phyloP scores from a whole-genome alignment of 2,329 filamentous ascomycete species.

The Arthrobotrys conoides region DNA sequence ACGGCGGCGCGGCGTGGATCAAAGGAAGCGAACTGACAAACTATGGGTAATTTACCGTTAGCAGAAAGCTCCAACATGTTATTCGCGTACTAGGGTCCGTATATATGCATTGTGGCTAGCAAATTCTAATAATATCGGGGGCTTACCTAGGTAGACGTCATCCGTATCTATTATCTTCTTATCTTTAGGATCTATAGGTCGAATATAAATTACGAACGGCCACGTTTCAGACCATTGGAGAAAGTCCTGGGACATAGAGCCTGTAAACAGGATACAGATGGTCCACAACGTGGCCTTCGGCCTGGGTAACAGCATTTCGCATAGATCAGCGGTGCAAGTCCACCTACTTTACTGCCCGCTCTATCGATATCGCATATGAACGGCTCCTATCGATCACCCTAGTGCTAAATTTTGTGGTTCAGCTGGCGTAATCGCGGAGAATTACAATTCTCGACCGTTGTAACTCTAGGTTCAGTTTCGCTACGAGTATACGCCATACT shows the following conservation, averaged over 20 bases:
- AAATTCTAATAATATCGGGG: too few species aligned
- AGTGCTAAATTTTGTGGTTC: too few species aligned
- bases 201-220: slow-evolving; percentile 31
- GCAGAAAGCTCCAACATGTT: too few species aligned
- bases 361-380: too few species aligned
- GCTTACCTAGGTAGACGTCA: slow-evolving; percentile 20
- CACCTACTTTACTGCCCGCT: too few species aligned
- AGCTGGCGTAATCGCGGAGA: too few species aligned
- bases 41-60: neutral
- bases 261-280: neutral
- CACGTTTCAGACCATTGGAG: slow-evolving; percentile 12
- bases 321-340: neutral
- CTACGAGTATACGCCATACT: too few species aligned
- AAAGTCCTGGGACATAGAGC: neutral
- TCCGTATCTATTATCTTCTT: slow-evolving; percentile 31
- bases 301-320: neutral
- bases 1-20: slow-evolving; percentile 14
- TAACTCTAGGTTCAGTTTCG: too few species aligned
- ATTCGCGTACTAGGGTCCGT: too few species aligned
- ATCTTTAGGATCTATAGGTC: slow-evolving; percentile 19
- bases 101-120: too few species aligned
- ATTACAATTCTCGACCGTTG: too few species aligned
- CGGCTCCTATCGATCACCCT: too few species aligned
- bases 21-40: slow-evolving; percentile 47
- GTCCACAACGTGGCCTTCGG: neutral